Conservation (phyloP, 176 grass and related monocot genomes). For the Phragmites australis region DNA sequence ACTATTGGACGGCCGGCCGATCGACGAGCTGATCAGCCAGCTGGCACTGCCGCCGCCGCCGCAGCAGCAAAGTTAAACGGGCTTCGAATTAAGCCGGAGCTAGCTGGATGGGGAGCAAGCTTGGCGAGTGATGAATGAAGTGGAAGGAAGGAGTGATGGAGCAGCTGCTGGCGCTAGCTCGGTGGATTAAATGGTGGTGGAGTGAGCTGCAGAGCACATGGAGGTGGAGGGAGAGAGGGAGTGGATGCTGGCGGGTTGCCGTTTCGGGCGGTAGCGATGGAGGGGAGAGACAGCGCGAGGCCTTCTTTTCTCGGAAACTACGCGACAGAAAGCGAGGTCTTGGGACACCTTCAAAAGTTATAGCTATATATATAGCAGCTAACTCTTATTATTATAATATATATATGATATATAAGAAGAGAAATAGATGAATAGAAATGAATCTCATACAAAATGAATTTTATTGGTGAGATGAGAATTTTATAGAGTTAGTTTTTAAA, state of each 20-base stretch:
- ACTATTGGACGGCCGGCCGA: not conserved
- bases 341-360: too few relatives aligned
- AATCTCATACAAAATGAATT: too few relatives aligned
- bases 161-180: not conserved
- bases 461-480: too few relatives aligned
- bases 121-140: not conserved
- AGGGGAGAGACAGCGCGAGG: slow-evolving; percentile 11
- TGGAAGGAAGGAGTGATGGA: not conserved
- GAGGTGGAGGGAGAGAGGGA: not conserved
- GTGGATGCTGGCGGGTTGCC: not conserved
- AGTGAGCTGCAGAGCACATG: slow-evolving; percentile 7
- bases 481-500: too few relatives aligned
- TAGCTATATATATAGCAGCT: too few relatives aligned
- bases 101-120: too few relatives aligned
- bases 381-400: too few relatives aligned
- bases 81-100: too few relatives aligned
- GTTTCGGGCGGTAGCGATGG: slow-evolving; percentile 39
- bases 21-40: not conserved
- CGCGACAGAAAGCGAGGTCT: too few relatives aligned
- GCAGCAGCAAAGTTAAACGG: too few relatives aligned
- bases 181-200: not conserved
- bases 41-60: not conserved
- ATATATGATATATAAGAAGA: too few relatives aligned
- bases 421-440: too few relatives aligned
- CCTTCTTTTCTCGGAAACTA: slow-evolving; percentile 23